Evolutionary conservation across 768 basidiomycete species (phyloP), one percentile per base, ranked within the genome.

Genomic region (Boletellus ananas): DNA sequence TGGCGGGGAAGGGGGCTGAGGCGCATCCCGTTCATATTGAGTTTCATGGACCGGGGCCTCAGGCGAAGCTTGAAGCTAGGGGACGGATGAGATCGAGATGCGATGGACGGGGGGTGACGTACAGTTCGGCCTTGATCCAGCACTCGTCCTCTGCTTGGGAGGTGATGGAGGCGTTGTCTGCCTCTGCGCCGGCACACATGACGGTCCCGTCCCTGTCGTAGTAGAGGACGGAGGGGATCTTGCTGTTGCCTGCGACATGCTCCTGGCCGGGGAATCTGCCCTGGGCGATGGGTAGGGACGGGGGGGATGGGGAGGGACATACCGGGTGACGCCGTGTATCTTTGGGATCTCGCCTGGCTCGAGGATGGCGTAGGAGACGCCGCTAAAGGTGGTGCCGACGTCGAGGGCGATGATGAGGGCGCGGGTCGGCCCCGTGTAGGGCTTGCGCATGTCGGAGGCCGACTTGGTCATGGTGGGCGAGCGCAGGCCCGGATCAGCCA

Each of bases 21-120:
- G 6, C 83, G 81, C 83, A 90, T 88, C 37, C 87, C 87, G 64
- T 90, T 90, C 86, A 88, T 89, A 64, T 83, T 78, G 47, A 89
- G 77, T 57, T 83, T 80, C 87, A 90, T 90, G 9, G 84, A 75
- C 47, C 81, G 81, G 16, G 87, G 87, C 12, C 87, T 77, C 45
- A 90, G 72, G 52, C 87, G 86, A 52, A 90, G 77, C 67, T 90
- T 90, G 78, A 89, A 90, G 2, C 87, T 89, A 45, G 5, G 12
- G 6, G 31, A n/a, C 33, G 45, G 17, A 25, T 43, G 31, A 38
- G 43, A 33, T 34, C 25, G 31, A 41, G 44, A 53, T 13, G 49
- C 23, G 40, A 34, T 10, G 20, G 31, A 38, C 4, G 49, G 34
- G 56, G 38, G 23, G n/a, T 1, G 49, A 73, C 84, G 49, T 66